A percentile compares a stretch with the other conserved stretches of the same genome.
Evolutionary conservation across 139 green algal species (phyloP).

Genomic region (Chlorella sorokiniana): DNA sequence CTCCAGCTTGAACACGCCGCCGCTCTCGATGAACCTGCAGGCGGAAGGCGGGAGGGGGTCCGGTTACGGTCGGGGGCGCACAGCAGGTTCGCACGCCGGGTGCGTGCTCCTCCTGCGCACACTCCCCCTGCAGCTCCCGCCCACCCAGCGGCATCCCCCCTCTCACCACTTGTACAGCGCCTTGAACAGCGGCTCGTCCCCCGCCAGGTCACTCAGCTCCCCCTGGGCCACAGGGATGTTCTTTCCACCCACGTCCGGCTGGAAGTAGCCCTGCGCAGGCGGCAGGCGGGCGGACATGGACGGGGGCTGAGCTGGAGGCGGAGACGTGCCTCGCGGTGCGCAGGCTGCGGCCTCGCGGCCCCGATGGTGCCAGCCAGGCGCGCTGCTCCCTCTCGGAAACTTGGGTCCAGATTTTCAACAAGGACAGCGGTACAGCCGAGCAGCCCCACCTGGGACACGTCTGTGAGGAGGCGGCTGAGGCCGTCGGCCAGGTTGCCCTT

Average conservation of each 20-base stretch:
- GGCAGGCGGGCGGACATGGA: not conserved
- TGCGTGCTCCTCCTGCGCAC: no score
- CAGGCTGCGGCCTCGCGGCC: not conserved
- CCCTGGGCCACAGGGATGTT: slow-evolving; percentile 87
- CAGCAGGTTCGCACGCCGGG: not conserved
- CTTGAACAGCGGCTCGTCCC: slow-evolving; percentile 92
- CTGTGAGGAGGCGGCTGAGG: slow-evolving; percentile 77
- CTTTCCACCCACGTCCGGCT: slow-evolving; percentile 86
- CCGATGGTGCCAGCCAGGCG: no score
- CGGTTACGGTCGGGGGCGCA: not conserved
- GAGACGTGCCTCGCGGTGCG: not conserved
- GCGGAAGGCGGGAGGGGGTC: not conserved
- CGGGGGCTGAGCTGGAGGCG: not conserved
- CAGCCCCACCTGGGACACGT: slow-evolving; percentile 53
- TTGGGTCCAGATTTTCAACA: not conserved
- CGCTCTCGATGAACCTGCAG: slow-evolving; percentile 85
- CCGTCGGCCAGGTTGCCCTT: slow-evolving; percentile 90
- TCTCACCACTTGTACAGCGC: slow-evolving; percentile 89
- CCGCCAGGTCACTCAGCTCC: slow-evolving; percentile 88
- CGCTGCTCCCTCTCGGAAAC: no score
- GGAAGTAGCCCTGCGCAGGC: slow-evolving; percentile 82
- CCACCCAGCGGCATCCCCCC: not conserved
- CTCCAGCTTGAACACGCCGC: slow-evolving; percentile 95
- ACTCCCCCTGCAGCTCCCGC: no score
- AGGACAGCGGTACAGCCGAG: not conserved